Evolutionary conservation across 2,329 filamentous ascomycete species (phyloP), one percentile per base, ranked within the genome.

Genomic region (Metarhizium brunneum): DNA sequence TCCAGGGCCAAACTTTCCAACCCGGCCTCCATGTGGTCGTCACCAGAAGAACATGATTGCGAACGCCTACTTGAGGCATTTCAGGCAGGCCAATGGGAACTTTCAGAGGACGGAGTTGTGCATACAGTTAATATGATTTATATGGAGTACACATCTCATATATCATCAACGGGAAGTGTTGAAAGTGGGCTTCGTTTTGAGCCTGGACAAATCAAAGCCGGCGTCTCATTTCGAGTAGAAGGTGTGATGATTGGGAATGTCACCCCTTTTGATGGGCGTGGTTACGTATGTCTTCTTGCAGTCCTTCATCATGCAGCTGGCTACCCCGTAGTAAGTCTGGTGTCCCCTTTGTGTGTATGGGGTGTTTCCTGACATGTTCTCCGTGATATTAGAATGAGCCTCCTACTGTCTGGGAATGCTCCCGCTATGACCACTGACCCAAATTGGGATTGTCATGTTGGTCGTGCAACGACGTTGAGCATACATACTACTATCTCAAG

Each of bases 281-380:
- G n/a, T 11, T 6, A 13, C 18, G 42, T 20, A 25, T 45, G 42
- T 20, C 18, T 45, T 45, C 42, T 45, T 11, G 14, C 38, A 16
- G 38, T 40, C 13, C 11, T 16, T 40, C 38, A 10, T 45, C 6
- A 45, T 45, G 42, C 42, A 45, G 42, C 50, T 30, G 30, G 45
- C 20, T 35, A 35, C 25, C 25, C 25, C 25, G 29, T 52, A 53
- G 47, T 20, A 38, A 40, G 20, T 29, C 48, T 55, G 45, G 43
- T 14, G 45, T 45, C 45, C 30, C 45, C 54, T 36, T 50, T 32
- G 55, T 56, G 54, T 54, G 54, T 7, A 11, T 20, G 16, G 42
- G 5, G 14, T 45, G 42, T 16, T 45, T 16, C 6, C 42, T 45
- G n/a, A 18, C n/a, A 20, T 18, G 42, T 20, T 45, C 6, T 20